phyloP scores from a whole-genome alignment of 2,329 filamentous ascomycete genomes.

The Aspergillus unguis region DNA sequence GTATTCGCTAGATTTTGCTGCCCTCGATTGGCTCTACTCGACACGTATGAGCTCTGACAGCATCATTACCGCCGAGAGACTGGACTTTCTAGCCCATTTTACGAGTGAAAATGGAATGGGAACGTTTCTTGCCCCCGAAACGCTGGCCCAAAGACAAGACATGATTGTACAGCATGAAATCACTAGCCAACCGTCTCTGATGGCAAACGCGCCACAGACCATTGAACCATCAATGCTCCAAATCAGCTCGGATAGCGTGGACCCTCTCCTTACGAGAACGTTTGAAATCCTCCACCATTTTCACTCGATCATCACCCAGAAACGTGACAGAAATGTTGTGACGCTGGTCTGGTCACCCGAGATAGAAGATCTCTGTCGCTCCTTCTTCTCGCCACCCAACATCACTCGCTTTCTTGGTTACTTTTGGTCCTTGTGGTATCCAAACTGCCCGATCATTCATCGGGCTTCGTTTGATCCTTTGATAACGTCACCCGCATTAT shows the following conservation, averaged over 20 bases:
- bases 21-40: constrained; percentile 17
- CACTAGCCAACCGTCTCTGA: background rate
- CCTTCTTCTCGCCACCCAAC: constrained; percentile 22
- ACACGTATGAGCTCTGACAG: constrained; percentile 12
- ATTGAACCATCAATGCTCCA: constrained; percentile 10
- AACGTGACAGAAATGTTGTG: constrained; percentile 12
- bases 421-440: constrained; percentile 32
- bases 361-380: constrained; percentile 9
- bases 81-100: constrained; percentile 24
- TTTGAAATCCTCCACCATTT: constrained; percentile 14
- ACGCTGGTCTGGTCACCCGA: constrained; percentile 15
- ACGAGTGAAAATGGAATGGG: constrained; percentile 22
- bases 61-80: constrained; percentile 15
- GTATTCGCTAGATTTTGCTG: constrained; percentile 16
- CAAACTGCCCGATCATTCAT: constrained; percentile 30
- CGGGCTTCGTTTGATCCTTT: constrained; percentile 22
- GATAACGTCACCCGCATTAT: constrained; percentile 13
- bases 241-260: background rate
- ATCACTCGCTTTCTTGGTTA: constrained; percentile 23
- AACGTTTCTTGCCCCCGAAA: constrained; percentile 19
- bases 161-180: constrained; percentile 9
- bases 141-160: constrained; percentile 18
- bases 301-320: constrained; percentile 7
- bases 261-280: constrained; percentile 6
- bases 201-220: background rate